Conservation (phyloP, 495 filamentous ascomycete genomes). For the Glonium stellatum region DNA sequence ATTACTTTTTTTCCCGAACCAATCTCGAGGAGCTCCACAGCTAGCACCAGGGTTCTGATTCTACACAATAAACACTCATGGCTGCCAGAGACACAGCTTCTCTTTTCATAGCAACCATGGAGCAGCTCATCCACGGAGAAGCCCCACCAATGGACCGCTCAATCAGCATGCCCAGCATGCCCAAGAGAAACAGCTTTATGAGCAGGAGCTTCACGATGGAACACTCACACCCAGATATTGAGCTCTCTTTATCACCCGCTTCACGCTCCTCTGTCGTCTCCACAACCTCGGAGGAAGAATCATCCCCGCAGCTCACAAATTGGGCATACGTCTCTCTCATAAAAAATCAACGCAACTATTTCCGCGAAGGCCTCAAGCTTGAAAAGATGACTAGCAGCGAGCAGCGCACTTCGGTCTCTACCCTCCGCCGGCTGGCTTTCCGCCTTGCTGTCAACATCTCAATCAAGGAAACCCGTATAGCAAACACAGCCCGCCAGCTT, state of each 20-base stretch:
- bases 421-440: constrained; percentile 20
- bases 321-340: constrained; percentile 23
- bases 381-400: constrained; percentile 18
- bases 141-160: too few relatives aligned
- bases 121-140: too few relatives aligned
- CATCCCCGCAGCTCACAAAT: constrained; percentile 13
- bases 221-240: background rate
- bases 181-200: constrained; percentile 17
- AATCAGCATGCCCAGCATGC: constrained; percentile 1
- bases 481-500: constrained; percentile 13
- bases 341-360: constrained; percentile 22
- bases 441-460: constrained; percentile 29
- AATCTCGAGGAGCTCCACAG: background rate
- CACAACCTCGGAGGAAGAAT: constrained; percentile 1
- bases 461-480: constrained; percentile 26
- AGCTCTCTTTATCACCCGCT: background rate
- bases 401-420: constrained; percentile 13
- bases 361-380: constrained; percentile 12
- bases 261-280: background rate
- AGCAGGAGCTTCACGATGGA: constrained; percentile 19
- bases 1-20: background rate
- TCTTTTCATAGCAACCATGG: too few relatives aligned
- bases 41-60: background rate
- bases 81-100: too few relatives aligned
- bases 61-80: too few relatives aligned